Base-by-base conservation (phyloP, 2,329 filamentous ascomycete genomes). In the Ophiostoma quercus region DNA sequence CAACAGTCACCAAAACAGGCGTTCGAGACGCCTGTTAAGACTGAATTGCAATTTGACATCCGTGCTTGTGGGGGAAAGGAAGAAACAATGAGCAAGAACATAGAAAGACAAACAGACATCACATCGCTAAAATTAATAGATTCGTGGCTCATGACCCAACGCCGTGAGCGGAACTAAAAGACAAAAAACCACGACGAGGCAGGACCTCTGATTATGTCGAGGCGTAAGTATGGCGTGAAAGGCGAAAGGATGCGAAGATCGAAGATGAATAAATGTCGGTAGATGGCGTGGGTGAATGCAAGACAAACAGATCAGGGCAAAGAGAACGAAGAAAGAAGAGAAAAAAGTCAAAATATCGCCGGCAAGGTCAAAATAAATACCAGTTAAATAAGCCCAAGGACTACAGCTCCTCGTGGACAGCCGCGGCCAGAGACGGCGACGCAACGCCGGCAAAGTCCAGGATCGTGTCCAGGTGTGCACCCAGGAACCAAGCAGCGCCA, bases 11-110 rank as follows among this genome's bases (percentile, higher is more conserved):
- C 72, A 72, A 79, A 76, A 68, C 9, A 39, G 14, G 41, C n/a
- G 19, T 34, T 16, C 32, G 43, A 69, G 68, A 22, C 60, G 25
- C 63, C 68, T 57, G 25, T 47, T 47, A 71, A 80, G 89, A 88
- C 89, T 87, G 87, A 84, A 90, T 94, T 95, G 94, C 88, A 97
- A 97, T 97, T 97, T 97, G 93, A 97, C 93, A 97, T 97, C 92
- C 90, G 92, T 96, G 94, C 94, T 94, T 82, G 43, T 1, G 29
- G 3, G 9, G 2, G 8, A 2, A 67, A 8, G 32, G 43, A 43
- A 41, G 63, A 62, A 29, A n/a, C n/a, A n/a, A n/a, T n/a, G n/a
- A n/a, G n/a, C n/a, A n/a, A 14, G 14, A 43, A 47, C 19, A 66
- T 43, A 32, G n/a, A 1, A 57, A 12, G 25, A 25, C 19, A 14